Base-by-base conservation (phyloP, 2,329 filamentous ascomycete species). In the Fusarium fujikuroi region DNA sequence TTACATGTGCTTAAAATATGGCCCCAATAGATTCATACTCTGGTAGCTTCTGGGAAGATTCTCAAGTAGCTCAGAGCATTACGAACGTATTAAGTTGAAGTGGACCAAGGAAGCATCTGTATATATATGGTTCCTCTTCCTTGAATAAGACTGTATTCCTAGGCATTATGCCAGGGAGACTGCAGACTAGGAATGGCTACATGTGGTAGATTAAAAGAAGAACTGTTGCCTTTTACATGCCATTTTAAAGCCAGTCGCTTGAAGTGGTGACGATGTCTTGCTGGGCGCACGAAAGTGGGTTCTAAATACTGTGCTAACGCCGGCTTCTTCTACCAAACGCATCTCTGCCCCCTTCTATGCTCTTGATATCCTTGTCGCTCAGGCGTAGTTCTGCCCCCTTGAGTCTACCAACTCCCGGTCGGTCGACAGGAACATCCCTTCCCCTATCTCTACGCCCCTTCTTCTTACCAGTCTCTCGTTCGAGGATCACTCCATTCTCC, bases 401-500 rank as follows among this genome's bases (percentile, higher is more conserved):
- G 80, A 98, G 92, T 80, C 87, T 93, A 1, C 96, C 96, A 18
- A 98, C 90, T 5, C 89, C 91, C 2, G 95, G 94, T 36, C 90
- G 90, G 71, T 93, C 94, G 42, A 97, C 90, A 85, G 81, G 90
- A 84, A 72, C 90, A 86, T 82, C 88, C 83, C 79, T 73, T 76
- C 79, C 86, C 60, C 83, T 84, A 65, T 82, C 84, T 65, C 81
- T 85, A 62, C 81, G 79, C 61, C 80, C 84, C 63, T 76, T 80
- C 40, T 80, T 83, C 72, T 80, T 80, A 34, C 79, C 74, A 47
- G 85, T 85, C 60, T 78, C 75, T 69, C 86, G 87, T 85, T 98
- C 96, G 39, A 98, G 85, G 54, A 98, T 91, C 76, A 98, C 91
- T 10, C 95, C 96, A 77, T 95, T 97, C 86, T 98, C 95, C 78